Conservation (phyloP, 2,329 filamentous ascomycete genomes). For the Fusarium vanettenii region DNA sequence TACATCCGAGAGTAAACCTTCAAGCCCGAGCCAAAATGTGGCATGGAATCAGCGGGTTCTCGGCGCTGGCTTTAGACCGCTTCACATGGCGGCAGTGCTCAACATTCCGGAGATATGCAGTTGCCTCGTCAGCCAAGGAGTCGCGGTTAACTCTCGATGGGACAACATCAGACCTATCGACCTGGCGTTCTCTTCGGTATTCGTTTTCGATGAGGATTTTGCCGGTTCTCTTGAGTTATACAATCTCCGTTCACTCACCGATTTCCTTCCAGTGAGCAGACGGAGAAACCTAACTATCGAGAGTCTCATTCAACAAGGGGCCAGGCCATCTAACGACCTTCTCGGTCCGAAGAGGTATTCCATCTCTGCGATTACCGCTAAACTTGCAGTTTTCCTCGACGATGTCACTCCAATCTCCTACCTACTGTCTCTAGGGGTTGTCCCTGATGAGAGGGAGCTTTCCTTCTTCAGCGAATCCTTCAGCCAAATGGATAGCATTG, state of each 20-base stretch:
- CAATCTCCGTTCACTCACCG: too few species aligned
- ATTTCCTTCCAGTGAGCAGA: background rate
- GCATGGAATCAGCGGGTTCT: background rate
- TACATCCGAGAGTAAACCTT: background rate
- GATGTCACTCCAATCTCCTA: background rate
- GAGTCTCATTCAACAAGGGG: background rate
- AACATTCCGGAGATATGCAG: background rate
- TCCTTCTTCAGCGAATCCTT: background rate
- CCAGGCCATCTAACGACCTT: background rate
- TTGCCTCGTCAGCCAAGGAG: background rate
- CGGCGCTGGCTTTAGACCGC: background rate
- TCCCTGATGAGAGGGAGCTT: background rate
- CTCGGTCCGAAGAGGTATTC: background rate
- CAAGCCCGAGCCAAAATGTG: too few species aligned
- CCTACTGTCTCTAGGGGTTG: background rate
- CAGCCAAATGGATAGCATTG: fast-evolving
- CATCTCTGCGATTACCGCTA: background rate
- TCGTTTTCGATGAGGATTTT: too few species aligned
- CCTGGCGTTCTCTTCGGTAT: background rate
- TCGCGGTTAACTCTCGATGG: background rate
- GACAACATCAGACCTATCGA: background rate
- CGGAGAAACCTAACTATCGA: background rate
- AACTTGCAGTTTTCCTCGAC: fast-evolving
- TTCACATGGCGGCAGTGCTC: background rate
- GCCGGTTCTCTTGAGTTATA: too few species aligned